Evolutionary conservation across 1,284 basidiomycete genomes (phyloP), one percentile per base, ranked within the genome.

Genomic region (Apiotrichum montevideense): DNA sequence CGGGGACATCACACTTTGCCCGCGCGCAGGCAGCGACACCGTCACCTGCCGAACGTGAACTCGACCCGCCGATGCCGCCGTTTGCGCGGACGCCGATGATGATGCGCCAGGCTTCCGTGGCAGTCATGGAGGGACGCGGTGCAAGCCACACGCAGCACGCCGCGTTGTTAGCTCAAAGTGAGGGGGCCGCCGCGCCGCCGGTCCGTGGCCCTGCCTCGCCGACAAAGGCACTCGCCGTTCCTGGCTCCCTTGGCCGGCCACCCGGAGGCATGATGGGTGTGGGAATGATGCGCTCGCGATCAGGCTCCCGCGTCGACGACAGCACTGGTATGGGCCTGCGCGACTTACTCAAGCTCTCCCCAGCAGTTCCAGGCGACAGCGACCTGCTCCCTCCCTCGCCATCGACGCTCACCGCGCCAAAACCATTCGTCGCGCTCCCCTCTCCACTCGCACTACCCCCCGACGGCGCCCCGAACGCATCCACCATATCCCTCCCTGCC

Each of bases 361-460:
- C 73, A 2, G 66, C 70, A 7, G 69, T 70, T 58, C 74, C 37
- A 66, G 71, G 50, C 54, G 71, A 33, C 45, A 39, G 65, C 33
- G 89, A 91, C 66, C 76, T 90, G 15, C 76, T 89, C 15, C 88
- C 88, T 1, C 87, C 88, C 0, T 89, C 87, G 1, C 88, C 88
- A 4, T 84, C 84, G 10, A 79, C 82, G 8, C 59, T 67, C 6
- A 63, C 61, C 5, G 64, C 63, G 14, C 67, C 67, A 8, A 63
- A 66, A 41, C 65, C 63, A 10, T 73, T 71, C 8, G 76, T 81
- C 35, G 71, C 81, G 14, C 77, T 81, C 46, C 75, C 80, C 35
- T 80, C 82, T 41, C 70, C 77, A 48, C 78, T 79, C 57, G 65
- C 78, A 29, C 67, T 79, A 1, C 75, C 81, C 0, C 35, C 43